Base-by-base conservation (phyloP, 2,329 filamentous ascomycete genomes). In the Fusarium albidum region DNA sequence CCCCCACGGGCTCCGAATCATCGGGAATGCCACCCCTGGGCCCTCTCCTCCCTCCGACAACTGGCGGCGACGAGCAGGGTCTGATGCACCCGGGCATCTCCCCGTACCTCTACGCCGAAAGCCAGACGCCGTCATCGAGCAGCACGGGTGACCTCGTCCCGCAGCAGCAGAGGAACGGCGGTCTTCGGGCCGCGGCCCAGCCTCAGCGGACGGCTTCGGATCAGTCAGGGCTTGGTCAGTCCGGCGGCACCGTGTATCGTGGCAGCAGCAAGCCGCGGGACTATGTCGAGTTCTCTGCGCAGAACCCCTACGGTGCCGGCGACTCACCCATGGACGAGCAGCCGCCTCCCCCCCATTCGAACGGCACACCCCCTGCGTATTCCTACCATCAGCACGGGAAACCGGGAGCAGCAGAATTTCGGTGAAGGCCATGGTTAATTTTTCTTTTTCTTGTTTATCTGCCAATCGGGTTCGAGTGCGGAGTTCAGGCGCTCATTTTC, bases 191-290 rank as follows among this genome's bases (percentile, higher is more conserved):
- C 18, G 49, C 49, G 34, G 45, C 15, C 10, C 27, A 49, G 9
- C 43, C 34, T 29, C 55, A 47, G 21, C 35, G 45, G 4, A 28
- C 46, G 28, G 29, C 28, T 6, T 49, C 47, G 9, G 46, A 42
- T 28, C 45, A 62, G 27, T 45, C 52, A 29, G 52, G 44, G 10
- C 39, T 56, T 35, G 44, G 42, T n/a, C 50, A 63, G 42, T 50
- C 58, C 4, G 63, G 55, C 4, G 63, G 55, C 14, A 55, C 52
- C 12, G 49, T 57, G n/a, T 67, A 68, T 39, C 52, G 35, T 14
- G 53, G 54, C 3, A 58, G 48, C 29, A 62, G 64, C 28, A 63
- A 47, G 42, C 57, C 65, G 5, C 43, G 54, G 10, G 59, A 66
- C 41, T 67, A 64, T 43, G 31, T 31, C 17, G 58, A 63, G n/a